Percentiles rank a stretch among this genome's conserved stretches.
phyloP scores from a whole-genome alignment of 2,329 filamentous ascomycete genomes.

The Rhynchosporium graminicola region DNA sequence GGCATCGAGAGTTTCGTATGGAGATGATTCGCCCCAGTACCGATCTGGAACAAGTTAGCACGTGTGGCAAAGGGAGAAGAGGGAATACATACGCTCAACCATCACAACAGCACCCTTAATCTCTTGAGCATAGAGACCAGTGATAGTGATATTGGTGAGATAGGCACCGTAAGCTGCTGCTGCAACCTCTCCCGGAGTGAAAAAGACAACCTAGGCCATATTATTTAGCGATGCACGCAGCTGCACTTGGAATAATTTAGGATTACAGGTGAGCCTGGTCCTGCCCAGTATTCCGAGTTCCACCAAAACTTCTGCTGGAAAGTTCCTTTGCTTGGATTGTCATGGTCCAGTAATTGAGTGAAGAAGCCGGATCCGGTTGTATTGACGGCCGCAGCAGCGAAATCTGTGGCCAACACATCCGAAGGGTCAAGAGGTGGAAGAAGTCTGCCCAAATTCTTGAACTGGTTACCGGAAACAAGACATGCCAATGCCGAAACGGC shows the following conservation, averaged over 20 bases:
- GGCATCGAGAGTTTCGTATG: conserved; percentile 51
- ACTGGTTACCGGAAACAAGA: conserved; percentile 27
- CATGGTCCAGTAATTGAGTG: conserved; percentile 58
- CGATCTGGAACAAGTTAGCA: conserved; percentile 45
- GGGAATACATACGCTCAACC: conserved; percentile 49
- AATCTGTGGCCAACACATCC: conserved; percentile 24
- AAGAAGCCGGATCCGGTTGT: conserved; percentile 35
- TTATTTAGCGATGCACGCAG: conserved; percentile 2
- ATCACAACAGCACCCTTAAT: conserved; percentile 56
- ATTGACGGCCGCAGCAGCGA: conserved; percentile 20
- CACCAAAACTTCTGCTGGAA: conserved; percentile 58
- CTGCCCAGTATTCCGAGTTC: conserved; percentile 52
- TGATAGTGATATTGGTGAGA: conserved; percentile 51
- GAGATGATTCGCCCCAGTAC: conserved; percentile 59
- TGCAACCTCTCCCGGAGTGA: conserved; percentile 54
- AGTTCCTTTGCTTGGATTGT: conserved; percentile 54
- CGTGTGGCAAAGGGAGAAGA: background rate
- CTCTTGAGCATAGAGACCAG: conserved; percentile 53
- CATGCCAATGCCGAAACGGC: conserved; percentile 27
- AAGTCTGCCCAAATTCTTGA: conserved; percentile 29
- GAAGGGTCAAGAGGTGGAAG: conserved; percentile 31
- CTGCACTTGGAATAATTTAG: conserved; percentile 15
- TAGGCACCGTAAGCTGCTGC: conserved; percentile 51
- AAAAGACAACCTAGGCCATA: conserved; percentile 46
- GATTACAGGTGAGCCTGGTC: conserved; percentile 54